phyloP scores from a whole-genome alignment of 805 yeast genomes.

The Pichia pseudocactophila region DNA sequence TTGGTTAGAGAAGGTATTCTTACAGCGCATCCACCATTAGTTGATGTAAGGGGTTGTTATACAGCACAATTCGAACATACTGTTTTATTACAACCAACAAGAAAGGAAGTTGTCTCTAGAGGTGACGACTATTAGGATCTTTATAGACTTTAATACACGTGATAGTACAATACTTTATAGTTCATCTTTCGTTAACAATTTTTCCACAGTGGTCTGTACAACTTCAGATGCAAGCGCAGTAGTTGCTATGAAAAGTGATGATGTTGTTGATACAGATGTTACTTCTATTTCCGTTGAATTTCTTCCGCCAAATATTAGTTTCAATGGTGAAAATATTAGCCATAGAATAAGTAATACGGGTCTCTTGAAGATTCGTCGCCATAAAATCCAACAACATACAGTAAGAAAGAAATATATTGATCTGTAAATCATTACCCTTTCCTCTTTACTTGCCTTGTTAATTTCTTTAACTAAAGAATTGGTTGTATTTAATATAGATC shows the following conservation, averaged over 20 bases:
- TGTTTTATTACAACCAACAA: constrained; percentile 76
- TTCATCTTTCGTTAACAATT: constrained; percentile 9
- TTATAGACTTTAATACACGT: no score
- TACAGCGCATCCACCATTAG: constrained; percentile 88
- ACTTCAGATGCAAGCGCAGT: not conserved
- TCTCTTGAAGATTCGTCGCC: constrained; percentile 37
- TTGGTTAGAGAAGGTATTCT: constrained; percentile 82
- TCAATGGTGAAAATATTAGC: constrained; percentile 28
- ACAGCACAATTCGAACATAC: constrained; percentile 98
- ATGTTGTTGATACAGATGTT: not conserved
- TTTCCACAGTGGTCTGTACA: not conserved
- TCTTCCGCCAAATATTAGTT: constrained; percentile 8
- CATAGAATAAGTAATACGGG: constrained; percentile 39
- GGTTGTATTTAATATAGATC: constrained; percentile 33
- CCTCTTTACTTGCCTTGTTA: constrained; percentile 42
- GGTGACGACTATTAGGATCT: constrained; percentile 79
- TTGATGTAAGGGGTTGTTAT: constrained; percentile 73
- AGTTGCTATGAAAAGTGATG: not conserved
- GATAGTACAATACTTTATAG: no score
- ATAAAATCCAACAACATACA: constrained; percentile 41
- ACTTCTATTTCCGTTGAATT: not conserved
- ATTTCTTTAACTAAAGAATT: constrained; percentile 40
- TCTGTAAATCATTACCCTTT: constrained; percentile 39
- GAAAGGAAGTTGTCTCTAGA: constrained; percentile 88
- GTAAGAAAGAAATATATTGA: constrained; percentile 37